A percentile compares a stretch with the other conserved stretches of the same genome.
These are phyloP conservation scores for Byssothecium circinans DNA, from an alignment of 2,329 filamentous ascomycete species.

Conservation along the genomic window DNA sequence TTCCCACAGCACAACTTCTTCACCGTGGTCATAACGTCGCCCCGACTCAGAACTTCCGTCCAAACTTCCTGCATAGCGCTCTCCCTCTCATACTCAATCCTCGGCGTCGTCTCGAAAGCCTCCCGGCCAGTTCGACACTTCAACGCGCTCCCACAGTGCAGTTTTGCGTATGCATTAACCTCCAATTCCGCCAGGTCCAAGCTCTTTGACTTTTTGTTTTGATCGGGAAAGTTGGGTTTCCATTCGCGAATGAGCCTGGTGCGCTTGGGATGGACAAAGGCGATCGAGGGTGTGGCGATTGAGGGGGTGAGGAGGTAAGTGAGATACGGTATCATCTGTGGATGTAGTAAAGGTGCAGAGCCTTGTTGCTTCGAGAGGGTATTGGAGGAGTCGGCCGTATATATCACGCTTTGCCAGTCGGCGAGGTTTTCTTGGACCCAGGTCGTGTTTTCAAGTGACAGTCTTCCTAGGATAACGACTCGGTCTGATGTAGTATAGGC, in stretches of 20 bases:
- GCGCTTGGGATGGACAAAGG: not conserved
- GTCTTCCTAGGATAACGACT: not conserved
- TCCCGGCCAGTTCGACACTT: constrained; percentile 47
- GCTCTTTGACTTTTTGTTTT: not conserved
- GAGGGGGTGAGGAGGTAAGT: not conserved
- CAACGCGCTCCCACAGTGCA: constrained; percentile 43
- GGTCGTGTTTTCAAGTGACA: not conserved
- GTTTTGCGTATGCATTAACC: constrained; percentile 44
- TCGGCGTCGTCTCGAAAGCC: constrained; percentile 31
- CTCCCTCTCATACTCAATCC: constrained; percentile 14
- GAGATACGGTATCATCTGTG: not conserved
- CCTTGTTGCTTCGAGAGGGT: not conserved
- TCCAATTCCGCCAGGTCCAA: not conserved
- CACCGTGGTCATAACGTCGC: constrained; percentile 13
- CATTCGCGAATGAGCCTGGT: not conserved
- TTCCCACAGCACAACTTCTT: not conserved
- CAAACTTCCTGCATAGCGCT: constrained; percentile 21
- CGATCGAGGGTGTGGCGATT: not conserved
- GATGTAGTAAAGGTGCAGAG: not conserved
- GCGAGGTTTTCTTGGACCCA: not conserved
- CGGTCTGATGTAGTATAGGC: not conserved
- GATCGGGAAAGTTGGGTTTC: not conserved
- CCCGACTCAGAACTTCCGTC: constrained; percentile 16
- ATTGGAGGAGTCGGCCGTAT: not conserved
- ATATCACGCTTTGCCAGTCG: not conserved